A percentile compares a stretch with the other conserved stretches of the same genome.
phyloP scores from a whole-genome alignment of 192 early-diverging fungal species.

The Diversispora eburnea region DNA sequence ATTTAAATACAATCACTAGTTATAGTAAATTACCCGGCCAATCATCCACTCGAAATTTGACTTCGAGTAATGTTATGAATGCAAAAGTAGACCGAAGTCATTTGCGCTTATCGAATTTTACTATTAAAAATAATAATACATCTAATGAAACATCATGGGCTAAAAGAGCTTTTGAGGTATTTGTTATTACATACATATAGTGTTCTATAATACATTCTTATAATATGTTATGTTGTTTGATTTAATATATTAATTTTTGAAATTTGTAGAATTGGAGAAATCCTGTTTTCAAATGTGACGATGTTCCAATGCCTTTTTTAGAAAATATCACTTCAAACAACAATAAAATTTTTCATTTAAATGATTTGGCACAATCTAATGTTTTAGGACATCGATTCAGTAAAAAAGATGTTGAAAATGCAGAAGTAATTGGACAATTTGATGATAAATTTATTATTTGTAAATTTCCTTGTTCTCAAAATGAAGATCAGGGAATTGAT shows the following conservation, averaged over 20 bases:
- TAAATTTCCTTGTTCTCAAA: conserved; percentile 18
- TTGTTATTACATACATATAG: neutral
- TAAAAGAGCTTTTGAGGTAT: conserved; percentile 35
- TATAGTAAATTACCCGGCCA: neutral
- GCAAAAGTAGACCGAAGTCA: conserved; percentile 15
- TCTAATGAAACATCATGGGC: conserved; percentile 33
- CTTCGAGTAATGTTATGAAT: neutral
- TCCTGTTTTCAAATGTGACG: conserved; percentile 35
- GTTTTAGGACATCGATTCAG: conserved; percentile 35
- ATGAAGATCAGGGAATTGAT: neutral
- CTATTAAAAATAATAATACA: neutral
- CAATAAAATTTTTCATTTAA: conserved; percentile 31
- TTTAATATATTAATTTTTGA: neutral
- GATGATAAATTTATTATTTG: conserved; percentile 67
- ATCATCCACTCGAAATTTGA: neutral
- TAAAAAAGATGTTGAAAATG: conserved; percentile 39
- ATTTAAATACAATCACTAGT: neutral
- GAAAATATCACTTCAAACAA: neutral
- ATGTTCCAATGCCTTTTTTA: conserved; percentile 31
- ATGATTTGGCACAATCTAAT: conserved; percentile 6
- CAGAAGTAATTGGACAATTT: conserved; percentile 58
- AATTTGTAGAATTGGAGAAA: conserved; percentile 30
- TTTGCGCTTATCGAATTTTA: conserved; percentile 17
- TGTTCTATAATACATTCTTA: no score
- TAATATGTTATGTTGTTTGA: no score